Evolutionary conservation across 1,284 basidiomycete species (phyloP).

Genomic region (Sparassis latifolia): DNA sequence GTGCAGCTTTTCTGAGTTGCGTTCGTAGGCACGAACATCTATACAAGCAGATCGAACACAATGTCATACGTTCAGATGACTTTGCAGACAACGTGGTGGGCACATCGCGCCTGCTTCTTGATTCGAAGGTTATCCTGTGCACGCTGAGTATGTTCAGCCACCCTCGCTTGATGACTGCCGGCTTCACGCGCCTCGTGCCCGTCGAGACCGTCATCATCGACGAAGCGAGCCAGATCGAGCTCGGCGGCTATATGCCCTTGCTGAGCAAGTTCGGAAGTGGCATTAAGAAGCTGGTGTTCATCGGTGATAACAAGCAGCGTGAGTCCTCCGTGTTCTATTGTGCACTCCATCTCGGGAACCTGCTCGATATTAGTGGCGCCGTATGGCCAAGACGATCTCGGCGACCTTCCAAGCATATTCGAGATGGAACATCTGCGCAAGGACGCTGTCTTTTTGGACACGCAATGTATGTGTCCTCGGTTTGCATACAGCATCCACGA

Average conservation of each 20-base stretch:
- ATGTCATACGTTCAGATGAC: constrained; percentile 45
- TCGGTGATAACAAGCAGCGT: constrained; percentile 45
- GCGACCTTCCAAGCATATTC: constrained; percentile 38
- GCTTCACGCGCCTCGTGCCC: constrained; percentile 30
- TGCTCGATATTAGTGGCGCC: constrained; percentile 36
- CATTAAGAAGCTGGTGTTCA: constrained; percentile 32
- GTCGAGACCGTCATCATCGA: constrained; percentile 36
- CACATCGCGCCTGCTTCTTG: constrained; percentile 23
- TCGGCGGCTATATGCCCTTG: constrained; percentile 33
- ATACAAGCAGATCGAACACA: constrained; percentile 36
- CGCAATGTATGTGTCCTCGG: constrained; percentile 31
- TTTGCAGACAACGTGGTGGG: constrained; percentile 24
- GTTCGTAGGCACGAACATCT: constrained; percentile 64
- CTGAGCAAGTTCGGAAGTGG: constrained; percentile 21
- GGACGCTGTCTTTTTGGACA: constrained; percentile 33
- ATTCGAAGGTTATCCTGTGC: constrained; percentile 50
- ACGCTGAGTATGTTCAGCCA: constrained; percentile 68
- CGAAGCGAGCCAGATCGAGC: constrained; percentile 44
- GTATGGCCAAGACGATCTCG: constrained; percentile 35
- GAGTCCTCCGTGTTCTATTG: constrained; percentile 10
- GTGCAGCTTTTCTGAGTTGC: neutral
- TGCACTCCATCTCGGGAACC: neutral
- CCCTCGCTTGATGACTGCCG: constrained; percentile 8
- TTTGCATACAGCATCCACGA: neutral
- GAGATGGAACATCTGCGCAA: constrained; percentile 35